Evolutionary conservation across 2,329 filamentous ascomycete species (phyloP).

Genomic region (Pseudogymnoascus verrucosus): DNA sequence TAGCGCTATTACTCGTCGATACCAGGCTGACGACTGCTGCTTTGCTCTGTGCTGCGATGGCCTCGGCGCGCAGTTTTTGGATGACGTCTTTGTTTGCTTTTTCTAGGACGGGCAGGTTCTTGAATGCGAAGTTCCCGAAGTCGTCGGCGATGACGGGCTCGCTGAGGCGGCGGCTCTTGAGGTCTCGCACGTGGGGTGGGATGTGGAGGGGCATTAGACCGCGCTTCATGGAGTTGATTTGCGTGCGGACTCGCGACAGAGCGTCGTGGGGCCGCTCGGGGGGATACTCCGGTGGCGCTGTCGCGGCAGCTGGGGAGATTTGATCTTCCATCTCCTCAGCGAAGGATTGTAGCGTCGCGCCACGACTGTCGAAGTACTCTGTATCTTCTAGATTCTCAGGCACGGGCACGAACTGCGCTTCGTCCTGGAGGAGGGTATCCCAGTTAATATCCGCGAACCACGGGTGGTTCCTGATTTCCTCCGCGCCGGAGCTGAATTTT

Average conservation of each 20-base stretch:
- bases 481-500: slow-evolving; percentile 73
- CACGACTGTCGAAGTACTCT: slow-evolving; percentile 91
- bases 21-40: slow-evolving; percentile 21
- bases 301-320: slow-evolving; percentile 60
- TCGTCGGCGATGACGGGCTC: slow-evolving; percentile 86
- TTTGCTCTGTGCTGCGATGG: slow-evolving; percentile 61
- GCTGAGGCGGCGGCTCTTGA: slow-evolving; percentile 78
- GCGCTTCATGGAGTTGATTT: slow-evolving; percentile 73
- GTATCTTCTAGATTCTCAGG: slow-evolving; percentile 94
- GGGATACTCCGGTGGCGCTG: slow-evolving; percentile 63
- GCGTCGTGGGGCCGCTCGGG: slow-evolving; percentile 90
- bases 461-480: slow-evolving; percentile 79
- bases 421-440: slow-evolving; percentile 86
- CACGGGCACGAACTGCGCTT: slow-evolving; percentile 89
- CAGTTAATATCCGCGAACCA: slow-evolving; percentile 88
- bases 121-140: slow-evolving; percentile 94
- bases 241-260: slow-evolving; percentile 76
- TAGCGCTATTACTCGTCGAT: slow-evolving; percentile 16
- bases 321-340: slow-evolving; percentile 92
- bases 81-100: slow-evolving; percentile 99
- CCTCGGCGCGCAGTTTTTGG: slow-evolving; percentile 87
- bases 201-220: slow-evolving; percentile 94
- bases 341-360: slow-evolving; percentile 86
- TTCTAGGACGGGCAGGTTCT: slow-evolving; percentile 91
- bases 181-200: slow-evolving; percentile 88